Evolutionary conservation across 306 rosid genomes (phyloP).

Genomic region (Malus asiatica): DNA sequence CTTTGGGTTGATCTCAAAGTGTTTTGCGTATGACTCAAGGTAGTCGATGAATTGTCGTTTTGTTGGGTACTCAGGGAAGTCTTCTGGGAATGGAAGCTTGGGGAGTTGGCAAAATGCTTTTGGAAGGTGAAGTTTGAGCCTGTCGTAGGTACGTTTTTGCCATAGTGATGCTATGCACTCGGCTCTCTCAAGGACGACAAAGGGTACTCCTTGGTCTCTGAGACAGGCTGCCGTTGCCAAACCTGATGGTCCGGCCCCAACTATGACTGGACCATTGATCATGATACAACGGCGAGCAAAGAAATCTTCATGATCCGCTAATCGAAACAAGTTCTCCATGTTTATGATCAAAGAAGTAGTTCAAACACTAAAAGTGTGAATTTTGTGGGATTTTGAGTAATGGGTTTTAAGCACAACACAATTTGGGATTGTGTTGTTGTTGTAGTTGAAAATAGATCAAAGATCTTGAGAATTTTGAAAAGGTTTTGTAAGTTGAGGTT

Average conservation of each 20-base stretch:
- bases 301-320: conserved; percentile 39
- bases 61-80: conserved; percentile 81
- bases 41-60: conserved; percentile 67
- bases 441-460: neutral
- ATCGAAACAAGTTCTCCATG: conserved; percentile 67
- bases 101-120: conserved; percentile 90
- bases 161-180: conserved; percentile 89
- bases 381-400: neutral
- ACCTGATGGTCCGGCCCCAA: conserved; percentile 96
- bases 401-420: neutral
- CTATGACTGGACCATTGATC: conserved; percentile 82
- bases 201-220: conserved; percentile 75
- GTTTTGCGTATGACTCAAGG: conserved; percentile 55
- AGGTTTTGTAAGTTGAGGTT: neutral
- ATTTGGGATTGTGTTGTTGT: conserved; percentile 1
- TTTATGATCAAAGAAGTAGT: neutral
- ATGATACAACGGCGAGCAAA: conserved; percentile 55
- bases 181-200: conserved; percentile 60
- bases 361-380: neutral
- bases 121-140: conserved; percentile 93
- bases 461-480: neutral
- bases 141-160: conserved; percentile 81
- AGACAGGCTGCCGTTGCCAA: conserved; percentile 93
- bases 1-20: conserved; percentile 57
- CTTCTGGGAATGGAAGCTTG: conserved; percentile 56